A percentile compares a stretch with the other conserved stretches of the same genome.
Evolutionary conservation across 2,329 filamentous ascomycete species (phyloP).

Genomic region (Xylariaceae sp.): DNA sequence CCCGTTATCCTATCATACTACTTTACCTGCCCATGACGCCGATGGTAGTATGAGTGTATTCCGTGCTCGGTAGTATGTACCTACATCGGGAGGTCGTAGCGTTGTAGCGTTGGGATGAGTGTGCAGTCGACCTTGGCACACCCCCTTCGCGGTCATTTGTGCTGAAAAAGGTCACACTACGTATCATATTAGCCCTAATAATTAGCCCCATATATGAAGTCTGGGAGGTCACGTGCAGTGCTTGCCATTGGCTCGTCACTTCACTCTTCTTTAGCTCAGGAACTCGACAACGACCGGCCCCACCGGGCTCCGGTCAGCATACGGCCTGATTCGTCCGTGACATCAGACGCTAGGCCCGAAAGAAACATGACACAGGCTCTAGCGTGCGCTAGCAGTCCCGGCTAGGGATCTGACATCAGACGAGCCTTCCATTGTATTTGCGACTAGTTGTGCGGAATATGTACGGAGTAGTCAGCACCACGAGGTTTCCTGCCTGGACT

Average conservation of each 20-base stretch:
- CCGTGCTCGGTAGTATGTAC: no score
- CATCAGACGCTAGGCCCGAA: neutral
- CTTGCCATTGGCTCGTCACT: neutral
- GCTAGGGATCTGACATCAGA: no score
- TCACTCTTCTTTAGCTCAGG: neutral
- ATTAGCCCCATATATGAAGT: slow-evolving; percentile 17
- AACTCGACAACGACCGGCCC: slow-evolving; percentile 9
- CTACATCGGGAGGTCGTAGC: no score
- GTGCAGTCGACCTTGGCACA: neutral
- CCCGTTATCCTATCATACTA: no score
- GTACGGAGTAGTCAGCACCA: no score
- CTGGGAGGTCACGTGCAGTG: slow-evolving; percentile 8
- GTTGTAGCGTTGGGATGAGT: neutral
- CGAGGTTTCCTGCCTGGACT: neutral
- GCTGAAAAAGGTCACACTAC: neutral
- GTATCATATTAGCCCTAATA: neutral
- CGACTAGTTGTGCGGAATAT: no score
- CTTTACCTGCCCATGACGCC: no score
- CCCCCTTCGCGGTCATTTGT: neutral
- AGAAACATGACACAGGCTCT: neutral
- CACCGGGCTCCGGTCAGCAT: slow-evolving; percentile 5
- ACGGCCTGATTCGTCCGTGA: neutral
- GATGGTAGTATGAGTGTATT: no score
- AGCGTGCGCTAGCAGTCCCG: neutral
- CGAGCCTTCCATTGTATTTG: no score